phyloP scores from a whole-genome alignment of 306 rosid species.

The Quercus suber region DNA sequence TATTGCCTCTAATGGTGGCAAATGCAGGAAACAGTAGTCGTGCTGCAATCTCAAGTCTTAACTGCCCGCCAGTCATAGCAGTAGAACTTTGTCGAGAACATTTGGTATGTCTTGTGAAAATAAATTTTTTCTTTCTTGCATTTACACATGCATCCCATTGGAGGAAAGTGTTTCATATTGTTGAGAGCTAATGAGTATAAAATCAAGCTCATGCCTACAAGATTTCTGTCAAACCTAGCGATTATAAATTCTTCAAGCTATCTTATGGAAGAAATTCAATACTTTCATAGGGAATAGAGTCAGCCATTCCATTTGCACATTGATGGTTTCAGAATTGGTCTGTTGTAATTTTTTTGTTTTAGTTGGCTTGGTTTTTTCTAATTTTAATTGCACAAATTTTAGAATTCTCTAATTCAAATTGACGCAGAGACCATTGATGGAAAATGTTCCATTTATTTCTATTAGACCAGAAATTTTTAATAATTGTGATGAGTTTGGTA shows the following conservation, averaged over 20 bases:
- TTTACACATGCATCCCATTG: background rate
- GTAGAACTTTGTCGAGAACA: constrained; percentile 89
- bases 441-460: background rate
- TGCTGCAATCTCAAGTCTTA: constrained; percentile 64
- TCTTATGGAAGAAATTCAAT: too few species aligned
- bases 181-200: background rate
- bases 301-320: background rate
- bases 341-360: background rate
- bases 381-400: background rate
- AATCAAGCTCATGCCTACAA: background rate
- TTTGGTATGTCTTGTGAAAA: constrained; percentile 52
- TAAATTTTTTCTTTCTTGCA: background rate
- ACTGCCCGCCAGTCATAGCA: constrained; percentile 75
- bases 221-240: background rate
- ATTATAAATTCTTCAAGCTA: background rate
- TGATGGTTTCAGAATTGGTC: background rate
- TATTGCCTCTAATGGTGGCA: constrained; percentile 63
- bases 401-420: background rate
- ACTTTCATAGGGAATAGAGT: background rate
- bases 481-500: background rate
- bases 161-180: background rate
- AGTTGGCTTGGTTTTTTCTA: background rate
- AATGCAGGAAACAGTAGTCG: constrained; percentile 60
- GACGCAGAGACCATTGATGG: background rate
- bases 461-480: background rate